phyloP scores from a whole-genome alignment of 495 filamentous ascomycete species.

The Podospora conica region DNA sequence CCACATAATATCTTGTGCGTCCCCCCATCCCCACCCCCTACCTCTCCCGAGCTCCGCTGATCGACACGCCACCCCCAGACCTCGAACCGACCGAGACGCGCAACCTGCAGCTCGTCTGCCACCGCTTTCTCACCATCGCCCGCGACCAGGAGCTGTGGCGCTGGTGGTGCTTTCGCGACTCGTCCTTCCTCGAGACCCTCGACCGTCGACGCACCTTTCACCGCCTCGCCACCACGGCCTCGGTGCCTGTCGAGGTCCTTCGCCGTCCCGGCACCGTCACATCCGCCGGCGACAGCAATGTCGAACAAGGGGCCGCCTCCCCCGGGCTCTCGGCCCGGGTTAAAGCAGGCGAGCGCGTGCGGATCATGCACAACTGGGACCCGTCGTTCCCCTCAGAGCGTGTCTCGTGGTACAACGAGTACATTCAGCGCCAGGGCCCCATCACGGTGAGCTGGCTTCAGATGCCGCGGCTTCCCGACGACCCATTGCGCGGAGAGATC shows the following conservation, averaged over 20 bases:
- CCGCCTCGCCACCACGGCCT: constrained; percentile 19
- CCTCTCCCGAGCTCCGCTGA: background rate
- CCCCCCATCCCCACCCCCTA: background rate
- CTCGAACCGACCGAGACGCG: constrained; percentile 65
- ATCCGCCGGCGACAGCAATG: constrained; percentile 7
- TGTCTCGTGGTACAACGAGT: constrained; percentile 82
- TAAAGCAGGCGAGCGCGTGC: constrained; percentile 39
- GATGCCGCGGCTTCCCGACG: constrained; percentile 24
- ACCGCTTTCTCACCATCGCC: constrained; percentile 57
- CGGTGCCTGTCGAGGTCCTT: background rate
- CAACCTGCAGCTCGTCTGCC: constrained; percentile 63
- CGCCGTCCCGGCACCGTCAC: background rate
- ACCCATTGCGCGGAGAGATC: constrained; percentile 26
- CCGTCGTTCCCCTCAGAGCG: constrained; percentile 61
- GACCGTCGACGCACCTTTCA: constrained; percentile 37
- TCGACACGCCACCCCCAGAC: constrained; percentile 39
- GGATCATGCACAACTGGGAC: constrained; percentile 72
- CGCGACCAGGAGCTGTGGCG: constrained; percentile 76
- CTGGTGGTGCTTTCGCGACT: constrained; percentile 64
- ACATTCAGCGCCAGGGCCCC: constrained; percentile 73
- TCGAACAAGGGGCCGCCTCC: constrained; percentile 12
- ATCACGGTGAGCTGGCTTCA: constrained; percentile 71
- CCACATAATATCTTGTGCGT: constrained; percentile 69
- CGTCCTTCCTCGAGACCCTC: constrained; percentile 47
- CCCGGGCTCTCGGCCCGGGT: background rate